These are phyloP conservation scores for Fusarium citri DNA, from an alignment of 2,329 filamentous ascomycete species.

Conservation along the genomic window DNA sequence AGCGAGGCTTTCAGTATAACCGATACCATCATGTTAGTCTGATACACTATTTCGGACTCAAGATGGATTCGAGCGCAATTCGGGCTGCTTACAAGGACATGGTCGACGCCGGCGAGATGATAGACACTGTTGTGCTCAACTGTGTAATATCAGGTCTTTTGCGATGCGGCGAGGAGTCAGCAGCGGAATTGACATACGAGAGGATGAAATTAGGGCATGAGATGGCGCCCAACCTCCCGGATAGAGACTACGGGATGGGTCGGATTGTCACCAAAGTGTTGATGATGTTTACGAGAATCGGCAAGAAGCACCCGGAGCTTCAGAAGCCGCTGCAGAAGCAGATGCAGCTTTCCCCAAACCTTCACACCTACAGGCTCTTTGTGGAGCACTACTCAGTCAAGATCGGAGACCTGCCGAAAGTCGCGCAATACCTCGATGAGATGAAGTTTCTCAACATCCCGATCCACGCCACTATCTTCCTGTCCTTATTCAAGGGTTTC, in stretches of 20 bases:
- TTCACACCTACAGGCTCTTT: conserved; percentile 83
- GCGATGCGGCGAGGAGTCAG: conserved; percentile 77
- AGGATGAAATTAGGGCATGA: conserved; percentile 79
- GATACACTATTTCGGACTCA: conserved; percentile 86
- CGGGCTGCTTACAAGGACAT: conserved; percentile 83
- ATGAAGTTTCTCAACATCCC: conserved; percentile 78
- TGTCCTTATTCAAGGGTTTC: conserved; percentile 87
- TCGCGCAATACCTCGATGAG: conserved; percentile 79
- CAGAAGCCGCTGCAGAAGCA: conserved; percentile 66
- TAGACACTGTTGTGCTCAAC: conserved; percentile 89
- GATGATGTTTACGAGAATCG: conserved; percentile 68
- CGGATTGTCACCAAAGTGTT: conserved; percentile 66
- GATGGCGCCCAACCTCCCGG: conserved; percentile 54
- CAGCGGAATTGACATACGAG: conserved; percentile 83
- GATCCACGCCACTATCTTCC: conserved; percentile 80
- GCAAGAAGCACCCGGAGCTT: conserved; percentile 67
- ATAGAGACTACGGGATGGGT: conserved; percentile 59
- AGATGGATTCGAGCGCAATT: conserved; percentile 77
- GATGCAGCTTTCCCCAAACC: conserved; percentile 76
- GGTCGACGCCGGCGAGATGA: conserved; percentile 85
- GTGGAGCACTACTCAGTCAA: conserved; percentile 77
- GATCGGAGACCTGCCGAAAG: conserved; percentile 77
- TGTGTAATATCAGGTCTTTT: conserved; percentile 85
- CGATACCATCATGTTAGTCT: conserved; percentile 84
- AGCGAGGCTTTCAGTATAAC: conserved; percentile 74